phyloP scores from a whole-genome alignment of 306 rosid genomes.

The Luffa acutangula region DNA sequence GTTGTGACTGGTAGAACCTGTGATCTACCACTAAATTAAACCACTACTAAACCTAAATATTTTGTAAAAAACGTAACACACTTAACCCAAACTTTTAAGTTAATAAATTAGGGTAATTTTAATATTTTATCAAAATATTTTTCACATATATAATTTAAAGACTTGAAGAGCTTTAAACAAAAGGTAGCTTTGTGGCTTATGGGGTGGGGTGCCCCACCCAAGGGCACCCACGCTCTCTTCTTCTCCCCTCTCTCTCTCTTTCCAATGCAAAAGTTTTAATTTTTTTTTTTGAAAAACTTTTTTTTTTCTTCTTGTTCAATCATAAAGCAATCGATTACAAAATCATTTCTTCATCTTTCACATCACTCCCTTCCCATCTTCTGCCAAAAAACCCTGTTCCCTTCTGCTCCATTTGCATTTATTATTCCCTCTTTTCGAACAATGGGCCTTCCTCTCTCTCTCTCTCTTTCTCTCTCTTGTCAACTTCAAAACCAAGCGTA shows the following conservation, averaged over 20 bases:
- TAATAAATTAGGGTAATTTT: too few species aligned
- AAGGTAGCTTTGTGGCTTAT: background rate
- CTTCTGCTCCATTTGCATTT: slow-evolving; percentile 47
- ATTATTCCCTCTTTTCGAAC: slow-evolving; percentile 32
- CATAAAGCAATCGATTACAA: slow-evolving; percentile 98
- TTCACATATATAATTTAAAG: too few species aligned
- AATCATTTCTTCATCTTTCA: slow-evolving; percentile 72
- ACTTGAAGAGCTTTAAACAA: background rate
- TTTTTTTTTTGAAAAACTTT: background rate
- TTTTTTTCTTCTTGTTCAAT: slow-evolving; percentile 22
- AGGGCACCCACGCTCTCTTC: background rate
- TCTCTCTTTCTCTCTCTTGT: slow-evolving; percentile 19
- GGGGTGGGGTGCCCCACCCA: background rate
- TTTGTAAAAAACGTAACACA: too few species aligned
- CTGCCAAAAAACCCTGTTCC: slow-evolving; percentile 48
- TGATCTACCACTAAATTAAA: too few species aligned
- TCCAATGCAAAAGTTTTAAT: background rate
- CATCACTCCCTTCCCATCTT: slow-evolving; percentile 44
- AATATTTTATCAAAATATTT: too few species aligned
- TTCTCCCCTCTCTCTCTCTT: background rate
- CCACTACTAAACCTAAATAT: too few species aligned
- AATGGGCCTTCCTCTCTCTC: slow-evolving; percentile 22
- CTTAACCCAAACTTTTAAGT: too few species aligned
- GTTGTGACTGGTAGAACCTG: too few species aligned
- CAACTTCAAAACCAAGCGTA: slow-evolving; percentile 31